Evolutionary conservation across 2,329 filamentous ascomycete genomes (phyloP).

Genomic region (Colletotrichum tamarilloi): DNA sequence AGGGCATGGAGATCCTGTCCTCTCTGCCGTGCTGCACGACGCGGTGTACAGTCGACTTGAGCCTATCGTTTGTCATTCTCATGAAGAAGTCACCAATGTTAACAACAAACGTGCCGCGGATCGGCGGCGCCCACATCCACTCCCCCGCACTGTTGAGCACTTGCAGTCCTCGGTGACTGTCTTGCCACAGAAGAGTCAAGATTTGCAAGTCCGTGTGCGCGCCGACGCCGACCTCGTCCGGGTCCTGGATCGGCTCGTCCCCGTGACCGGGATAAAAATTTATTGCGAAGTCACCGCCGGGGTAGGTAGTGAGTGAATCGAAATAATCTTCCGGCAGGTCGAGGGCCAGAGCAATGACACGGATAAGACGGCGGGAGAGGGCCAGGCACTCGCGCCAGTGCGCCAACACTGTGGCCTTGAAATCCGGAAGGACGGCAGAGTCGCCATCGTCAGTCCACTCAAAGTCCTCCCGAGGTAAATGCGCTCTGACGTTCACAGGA

Average conservation of each 20-base stretch:
- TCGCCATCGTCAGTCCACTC: constrained; percentile 37
- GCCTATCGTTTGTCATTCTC: constrained; percentile 40
- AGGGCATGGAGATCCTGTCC: constrained; percentile 58
- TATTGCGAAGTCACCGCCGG: constrained; percentile 40
- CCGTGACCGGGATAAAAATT: constrained; percentile 40
- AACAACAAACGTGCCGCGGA: constrained; percentile 40
- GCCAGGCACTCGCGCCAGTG: constrained; percentile 49
- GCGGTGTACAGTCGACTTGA: constrained; percentile 39
- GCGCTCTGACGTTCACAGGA: constrained; percentile 26
- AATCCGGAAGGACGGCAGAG: constrained; percentile 47
- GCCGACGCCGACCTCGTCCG: constrained; percentile 53
- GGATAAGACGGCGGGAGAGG: constrained; percentile 38
- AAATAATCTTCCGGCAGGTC: constrained; percentile 38
- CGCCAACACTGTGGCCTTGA: constrained; percentile 54
- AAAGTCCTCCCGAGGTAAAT: constrained; percentile 34
- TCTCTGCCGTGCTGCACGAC: constrained; percentile 33
- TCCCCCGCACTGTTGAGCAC: constrained; percentile 39
- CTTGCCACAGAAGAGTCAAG: constrained; percentile 61
- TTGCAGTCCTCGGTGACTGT: constrained; percentile 44
- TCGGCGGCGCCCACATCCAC: constrained; percentile 40
- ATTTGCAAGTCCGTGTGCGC: constrained; percentile 60
- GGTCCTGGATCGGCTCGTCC: constrained; percentile 25
- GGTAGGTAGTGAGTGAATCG: constrained; percentile 33
- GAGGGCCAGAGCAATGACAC: constrained; percentile 38
- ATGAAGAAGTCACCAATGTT: constrained; percentile 43